Conservation (phyloP, 2,329 filamentous ascomycete genomes). For the Monilinia vaccinii-corymbosi region DNA sequence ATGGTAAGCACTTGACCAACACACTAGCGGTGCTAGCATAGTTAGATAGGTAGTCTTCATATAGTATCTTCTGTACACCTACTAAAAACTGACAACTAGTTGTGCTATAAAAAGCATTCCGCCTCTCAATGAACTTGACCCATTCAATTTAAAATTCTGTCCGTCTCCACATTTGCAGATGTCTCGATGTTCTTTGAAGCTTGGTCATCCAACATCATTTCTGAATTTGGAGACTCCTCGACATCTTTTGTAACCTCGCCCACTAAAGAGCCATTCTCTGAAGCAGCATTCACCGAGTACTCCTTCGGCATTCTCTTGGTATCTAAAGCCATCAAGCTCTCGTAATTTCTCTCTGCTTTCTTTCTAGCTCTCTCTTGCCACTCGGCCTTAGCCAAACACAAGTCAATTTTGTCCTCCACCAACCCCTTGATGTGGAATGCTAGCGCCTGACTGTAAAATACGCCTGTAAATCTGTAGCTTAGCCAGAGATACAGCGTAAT, state of each 20-base stretch:
- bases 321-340: background rate
- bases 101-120: too few relatives aligned
- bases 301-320: background rate
- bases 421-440: constrained; percentile 72
- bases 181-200: background rate
- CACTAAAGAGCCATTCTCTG: too few relatives aligned
- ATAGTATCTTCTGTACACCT: too few relatives aligned
- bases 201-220: background rate
- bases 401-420: constrained; percentile 63
- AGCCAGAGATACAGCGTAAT: constrained; percentile 89
- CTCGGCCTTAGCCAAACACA: background rate
- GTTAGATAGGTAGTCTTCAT: too few relatives aligned
- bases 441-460: constrained; percentile 66
- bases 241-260: background rate
- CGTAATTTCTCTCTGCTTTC: background rate
- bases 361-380: background rate
- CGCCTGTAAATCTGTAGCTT: constrained; percentile 74
- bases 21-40: too few relatives aligned
- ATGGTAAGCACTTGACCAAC: too few relatives aligned
- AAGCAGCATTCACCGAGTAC: background rate
- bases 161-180: background rate
- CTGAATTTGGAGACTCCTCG: background rate
- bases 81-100: too few relatives aligned
- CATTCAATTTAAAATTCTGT: background rate
- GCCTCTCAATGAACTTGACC: background rate